Percentiles rank a stretch among this genome's conserved stretches.
Evolutionary conservation across 441 rosid genomes (phyloP).

Genomic region (Croton setiger): DNA sequence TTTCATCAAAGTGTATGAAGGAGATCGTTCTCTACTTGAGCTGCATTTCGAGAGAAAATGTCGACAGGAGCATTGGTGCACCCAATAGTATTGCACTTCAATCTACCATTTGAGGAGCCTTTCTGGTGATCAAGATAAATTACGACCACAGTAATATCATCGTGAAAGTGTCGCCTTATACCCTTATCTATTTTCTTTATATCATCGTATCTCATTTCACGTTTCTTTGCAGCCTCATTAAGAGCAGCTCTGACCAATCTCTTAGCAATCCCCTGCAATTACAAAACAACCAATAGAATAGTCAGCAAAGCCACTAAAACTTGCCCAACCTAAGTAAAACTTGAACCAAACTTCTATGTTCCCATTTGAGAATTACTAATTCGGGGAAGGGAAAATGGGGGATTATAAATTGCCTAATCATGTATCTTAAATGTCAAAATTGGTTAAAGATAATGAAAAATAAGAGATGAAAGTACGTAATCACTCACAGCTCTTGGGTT

Average conservation of each 20-base stretch:
- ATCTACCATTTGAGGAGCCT: conserved; percentile 22
- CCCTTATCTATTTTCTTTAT: conserved; percentile 62
- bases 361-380: no score
- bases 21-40: conserved; percentile 39
- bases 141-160: conserved; percentile 75
- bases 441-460: not conserved
- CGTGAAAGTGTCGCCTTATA: conserved; percentile 73
- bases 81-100: conserved; percentile 27
- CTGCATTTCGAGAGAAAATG: conserved; percentile 53
- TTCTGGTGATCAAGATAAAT: conserved; percentile 62
- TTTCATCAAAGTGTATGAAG: conserved; percentile 17
- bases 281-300: not conserved
- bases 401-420: not conserved
- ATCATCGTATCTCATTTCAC: conserved; percentile 70
- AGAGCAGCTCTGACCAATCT: conserved; percentile 76
- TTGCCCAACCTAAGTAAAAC: no score
- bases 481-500: conserved; percentile 35
- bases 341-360: no score
- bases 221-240: conserved; percentile 68
- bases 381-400: not conserved
- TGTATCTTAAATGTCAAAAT: not conserved
- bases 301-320: not conserved
- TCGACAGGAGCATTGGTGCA: conserved; percentile 60
- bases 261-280: conserved; percentile 74
- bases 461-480: not conserved